Percentiles rank a stretch among this genome's conserved stretches.
Conservation (phyloP, 345 rosid species). For the Citropsis articulata region DNA sequence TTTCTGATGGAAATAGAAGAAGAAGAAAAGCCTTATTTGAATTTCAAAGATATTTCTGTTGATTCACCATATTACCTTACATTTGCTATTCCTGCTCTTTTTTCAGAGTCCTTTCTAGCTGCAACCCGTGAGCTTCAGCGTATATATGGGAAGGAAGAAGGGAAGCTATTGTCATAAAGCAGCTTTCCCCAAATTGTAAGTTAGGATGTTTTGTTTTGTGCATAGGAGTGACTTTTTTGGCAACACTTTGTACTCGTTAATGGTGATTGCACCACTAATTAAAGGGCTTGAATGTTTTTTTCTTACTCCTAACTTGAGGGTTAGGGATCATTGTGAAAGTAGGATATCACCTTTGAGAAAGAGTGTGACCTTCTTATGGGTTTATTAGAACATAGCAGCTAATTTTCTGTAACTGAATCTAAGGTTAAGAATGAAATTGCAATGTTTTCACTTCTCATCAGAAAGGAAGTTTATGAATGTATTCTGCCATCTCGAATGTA, state of each 20-base stretch:
- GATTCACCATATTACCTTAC: neutral
- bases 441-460: neutral
- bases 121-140: conserved; percentile 64
- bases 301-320: conserved; percentile 11
- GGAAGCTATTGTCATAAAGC: conserved; percentile 28
- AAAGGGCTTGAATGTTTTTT: conserved; percentile 14
- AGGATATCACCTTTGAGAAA: conserved; percentile 8
- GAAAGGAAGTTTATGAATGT: conserved; percentile 8
- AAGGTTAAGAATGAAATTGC: conserved; percentile 22
- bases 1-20: neutral
- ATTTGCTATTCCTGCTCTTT: conserved; percentile 2
- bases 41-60: neutral
- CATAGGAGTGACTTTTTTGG: conserved; percentile 22
- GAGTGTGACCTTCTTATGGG: neutral
- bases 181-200: conserved; percentile 30
- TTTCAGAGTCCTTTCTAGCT: conserved; percentile 49
- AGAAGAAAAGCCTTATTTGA: neutral
- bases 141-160: conserved; percentile 51
- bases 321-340: conserved; percentile 16
- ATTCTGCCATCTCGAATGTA: neutral
- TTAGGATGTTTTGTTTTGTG: conserved; percentile 37
- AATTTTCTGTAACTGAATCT: neutral
- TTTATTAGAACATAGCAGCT: conserved; percentile 15
- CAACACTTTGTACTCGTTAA: conserved; percentile 23
- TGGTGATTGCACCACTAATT: conserved; percentile 18